phyloP scores from a whole-genome alignment of 345 rosid species.

The Gossypium longicalyx region DNA sequence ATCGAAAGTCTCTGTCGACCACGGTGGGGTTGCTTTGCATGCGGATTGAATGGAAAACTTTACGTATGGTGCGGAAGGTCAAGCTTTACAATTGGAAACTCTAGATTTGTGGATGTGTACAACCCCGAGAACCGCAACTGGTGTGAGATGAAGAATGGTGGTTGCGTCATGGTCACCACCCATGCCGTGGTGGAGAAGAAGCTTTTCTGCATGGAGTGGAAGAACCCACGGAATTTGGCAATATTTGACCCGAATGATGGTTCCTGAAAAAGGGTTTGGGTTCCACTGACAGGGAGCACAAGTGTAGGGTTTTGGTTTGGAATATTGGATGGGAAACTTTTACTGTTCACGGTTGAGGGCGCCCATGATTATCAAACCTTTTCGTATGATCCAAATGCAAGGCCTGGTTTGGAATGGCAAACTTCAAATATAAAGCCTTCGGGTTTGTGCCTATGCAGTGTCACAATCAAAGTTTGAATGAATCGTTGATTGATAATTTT shows the following conservation, averaged over 20 bases:
- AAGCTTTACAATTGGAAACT: slow-evolving; percentile 81
- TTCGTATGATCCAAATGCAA: slow-evolving; percentile 67
- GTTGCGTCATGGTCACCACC: slow-evolving; percentile 89
- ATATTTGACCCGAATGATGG: slow-evolving; percentile 55
- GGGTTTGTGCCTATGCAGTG: slow-evolving; percentile 66
- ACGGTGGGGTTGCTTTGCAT: slow-evolving; percentile 81
- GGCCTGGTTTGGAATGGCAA: slow-evolving; percentile 68
- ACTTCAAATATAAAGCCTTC: slow-evolving; percentile 60
- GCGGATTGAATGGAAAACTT: slow-evolving; percentile 65
- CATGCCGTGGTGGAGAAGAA: slow-evolving; percentile 69
- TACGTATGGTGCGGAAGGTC: slow-evolving; percentile 94
- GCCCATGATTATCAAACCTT: slow-evolving; percentile 46
- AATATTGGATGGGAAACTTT: slow-evolving; percentile 61
- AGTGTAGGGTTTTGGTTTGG: slow-evolving; percentile 65
- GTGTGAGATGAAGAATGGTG: slow-evolving; percentile 67
- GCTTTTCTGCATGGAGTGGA: slow-evolving; percentile 89
- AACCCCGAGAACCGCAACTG: slow-evolving; percentile 51
- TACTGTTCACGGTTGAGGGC: slow-evolving; percentile 57
- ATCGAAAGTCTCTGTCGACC: slow-evolving; percentile 76
- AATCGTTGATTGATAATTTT: background rate
- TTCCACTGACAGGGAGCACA: slow-evolving; percentile 72
- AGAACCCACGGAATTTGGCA: slow-evolving; percentile 67
- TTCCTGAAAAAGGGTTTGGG: slow-evolving; percentile 67
- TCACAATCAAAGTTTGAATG: slow-evolving; percentile 63
- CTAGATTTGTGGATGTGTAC: slow-evolving; percentile 67